These are phyloP conservation scores for Barbatosphaeria neglecta DNA, from an alignment of 495 filamentous ascomycete species.

Conservation along the genomic window DNA sequence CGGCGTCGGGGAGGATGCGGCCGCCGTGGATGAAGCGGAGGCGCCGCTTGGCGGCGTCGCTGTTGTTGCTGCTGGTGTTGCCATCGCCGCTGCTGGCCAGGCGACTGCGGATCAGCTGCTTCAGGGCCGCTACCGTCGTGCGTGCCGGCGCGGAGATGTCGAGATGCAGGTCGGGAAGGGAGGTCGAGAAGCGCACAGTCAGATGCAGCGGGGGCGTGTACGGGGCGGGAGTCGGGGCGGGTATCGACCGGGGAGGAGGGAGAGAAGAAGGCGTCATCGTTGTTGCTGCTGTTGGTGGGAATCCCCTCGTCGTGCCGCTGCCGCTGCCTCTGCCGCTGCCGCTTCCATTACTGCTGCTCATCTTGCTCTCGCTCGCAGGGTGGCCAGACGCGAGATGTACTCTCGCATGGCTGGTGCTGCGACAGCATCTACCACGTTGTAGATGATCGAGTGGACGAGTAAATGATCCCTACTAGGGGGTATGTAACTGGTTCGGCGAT, in stretches of 20 bases:
- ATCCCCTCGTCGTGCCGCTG: slow-evolving; percentile 4
- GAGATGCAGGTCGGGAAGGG: slow-evolving; percentile 72
- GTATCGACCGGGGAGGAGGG: no score
- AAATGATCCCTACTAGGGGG: no score
- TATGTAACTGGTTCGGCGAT: no score
- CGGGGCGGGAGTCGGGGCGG: slow-evolving; percentile 1
- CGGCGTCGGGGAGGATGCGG: slow-evolving; percentile 63
- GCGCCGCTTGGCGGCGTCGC: slow-evolving; percentile 41
- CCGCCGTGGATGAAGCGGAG: slow-evolving; percentile 83
- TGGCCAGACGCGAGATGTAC: no score
- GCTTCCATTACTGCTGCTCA: slow-evolving; percentile 4
- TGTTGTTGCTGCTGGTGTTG: slow-evolving; percentile 1
- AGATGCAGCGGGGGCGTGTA: slow-evolving; percentile 47
- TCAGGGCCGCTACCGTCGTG: slow-evolving; percentile 64
- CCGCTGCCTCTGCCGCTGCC: slow-evolving; percentile 8
- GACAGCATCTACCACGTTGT: no score
- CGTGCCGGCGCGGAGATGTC: slow-evolving; percentile 53
- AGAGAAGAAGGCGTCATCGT: neutral
- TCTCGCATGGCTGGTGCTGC: no score
- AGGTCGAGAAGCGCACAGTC: slow-evolving; percentile 78
- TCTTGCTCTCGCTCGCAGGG: neutral
- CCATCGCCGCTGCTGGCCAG: slow-evolving; percentile 47
- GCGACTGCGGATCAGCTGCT: slow-evolving; percentile 64
- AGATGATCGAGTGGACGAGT: no score
- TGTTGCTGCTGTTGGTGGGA: slow-evolving; percentile 2